Conservation (phyloP, 306 rosid species). For the Corylus avellana region DNA sequence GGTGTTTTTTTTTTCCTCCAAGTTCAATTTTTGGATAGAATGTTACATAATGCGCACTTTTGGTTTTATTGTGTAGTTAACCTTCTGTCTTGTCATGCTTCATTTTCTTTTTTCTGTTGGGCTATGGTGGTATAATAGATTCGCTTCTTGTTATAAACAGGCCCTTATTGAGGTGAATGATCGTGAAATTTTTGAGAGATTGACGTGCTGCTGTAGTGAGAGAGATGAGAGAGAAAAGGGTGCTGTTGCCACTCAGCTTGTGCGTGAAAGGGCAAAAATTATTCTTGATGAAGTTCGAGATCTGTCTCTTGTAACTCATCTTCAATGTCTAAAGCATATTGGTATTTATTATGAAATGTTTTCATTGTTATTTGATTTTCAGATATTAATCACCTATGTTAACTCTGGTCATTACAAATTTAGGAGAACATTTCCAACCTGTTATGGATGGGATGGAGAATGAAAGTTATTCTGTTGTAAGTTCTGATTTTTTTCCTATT, state of each 20-base stretch:
- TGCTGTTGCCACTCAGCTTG: conserved; percentile 81
- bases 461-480: conserved; percentile 58
- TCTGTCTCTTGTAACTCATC: conserved; percentile 58
- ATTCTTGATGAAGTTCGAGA: conserved; percentile 81
- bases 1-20: background rate
- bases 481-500: conserved; percentile 31
- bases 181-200: conserved; percentile 64
- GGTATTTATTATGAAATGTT: conserved; percentile 48
- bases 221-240: conserved; percentile 71
- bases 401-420: conserved; percentile 31
- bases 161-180: conserved; percentile 80
- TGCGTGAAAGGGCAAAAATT: conserved; percentile 81
- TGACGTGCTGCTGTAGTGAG: conserved; percentile 69
- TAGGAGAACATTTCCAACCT: conserved; percentile 80
- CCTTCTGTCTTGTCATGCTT: background rate
- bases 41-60: background rate
- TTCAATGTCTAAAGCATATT: conserved; percentile 73
- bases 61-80: background rate
- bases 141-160: conserved; percentile 39
- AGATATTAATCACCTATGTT: conserved; percentile 17
- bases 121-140: conserved; percentile 16
- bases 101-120: conserved; percentile 3
- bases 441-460: conserved; percentile 54
- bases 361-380: conserved; percentile 8
- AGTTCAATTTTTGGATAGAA: background rate